Percentiles rank a stretch among this genome's conserved stretches.
These are phyloP conservation scores for Sarcodon aspratus DNA, from an alignment of 768 basidiomycete genomes.

Conservation along the genomic window DNA sequence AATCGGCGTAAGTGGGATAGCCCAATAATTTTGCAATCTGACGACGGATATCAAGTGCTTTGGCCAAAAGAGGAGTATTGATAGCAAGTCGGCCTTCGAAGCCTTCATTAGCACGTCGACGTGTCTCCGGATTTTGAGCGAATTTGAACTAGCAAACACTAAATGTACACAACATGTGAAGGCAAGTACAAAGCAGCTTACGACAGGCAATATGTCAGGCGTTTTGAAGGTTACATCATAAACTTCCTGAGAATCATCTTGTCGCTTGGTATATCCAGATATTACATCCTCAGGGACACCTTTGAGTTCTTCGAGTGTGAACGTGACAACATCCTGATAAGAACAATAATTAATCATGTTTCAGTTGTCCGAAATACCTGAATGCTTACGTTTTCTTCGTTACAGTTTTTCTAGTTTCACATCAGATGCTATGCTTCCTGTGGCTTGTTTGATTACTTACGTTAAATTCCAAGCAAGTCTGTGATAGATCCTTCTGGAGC, in stretches of 20 bases:
- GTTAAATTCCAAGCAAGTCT: conserved; percentile 68
- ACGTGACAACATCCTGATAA: conserved; percentile 43
- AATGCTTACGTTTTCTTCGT: conserved; percentile 64
- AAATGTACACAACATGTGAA: neutral
- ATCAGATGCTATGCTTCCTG: neutral
- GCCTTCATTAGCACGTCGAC: conserved; percentile 51
- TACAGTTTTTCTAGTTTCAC: conserved; percentile 63
- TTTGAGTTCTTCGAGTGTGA: conserved; percentile 63
- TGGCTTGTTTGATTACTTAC: conserved; percentile 26
- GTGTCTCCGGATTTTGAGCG: conserved; percentile 59
- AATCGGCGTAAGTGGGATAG: conserved; percentile 79
- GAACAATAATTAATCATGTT: neutral
- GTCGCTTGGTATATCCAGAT: conserved; percentile 62
- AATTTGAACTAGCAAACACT: conserved; percentile 57
- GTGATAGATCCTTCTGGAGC: conserved; percentile 69
- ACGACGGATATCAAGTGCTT: conserved; percentile 59
- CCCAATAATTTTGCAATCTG: conserved; percentile 55
- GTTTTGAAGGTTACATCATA: conserved; percentile 76
- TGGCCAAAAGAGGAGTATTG: conserved; percentile 62
- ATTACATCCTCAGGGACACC: conserved; percentile 75
- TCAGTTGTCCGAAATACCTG: neutral
- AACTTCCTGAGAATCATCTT: conserved; percentile 42
- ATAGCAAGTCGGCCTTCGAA: conserved; percentile 56
- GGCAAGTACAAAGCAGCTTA: conserved; percentile 19
- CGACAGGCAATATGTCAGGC: conserved; percentile 71